Conservation (phyloP, 805 yeast genomes). For the Wickerhamomyces chambardii region DNA sequence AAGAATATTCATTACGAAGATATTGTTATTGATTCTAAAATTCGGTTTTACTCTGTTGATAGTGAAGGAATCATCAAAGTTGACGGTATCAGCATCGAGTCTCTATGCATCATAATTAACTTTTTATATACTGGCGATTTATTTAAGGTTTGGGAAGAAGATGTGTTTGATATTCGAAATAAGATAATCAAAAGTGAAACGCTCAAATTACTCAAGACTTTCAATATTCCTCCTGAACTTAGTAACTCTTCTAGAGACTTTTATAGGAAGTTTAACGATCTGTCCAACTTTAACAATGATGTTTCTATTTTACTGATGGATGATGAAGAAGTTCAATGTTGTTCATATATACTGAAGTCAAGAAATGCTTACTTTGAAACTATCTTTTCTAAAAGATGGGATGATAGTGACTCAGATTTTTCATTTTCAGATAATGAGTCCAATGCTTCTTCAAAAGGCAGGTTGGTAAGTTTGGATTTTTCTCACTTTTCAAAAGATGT, state of each 20-base stretch:
- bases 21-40: conserved; percentile 8
- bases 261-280: conserved; percentile 2
- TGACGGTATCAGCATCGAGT: conserved; percentile 9
- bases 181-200: conserved; percentile 5
- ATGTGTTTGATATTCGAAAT: conserved; percentile 1
- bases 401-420: conserved; percentile 1
- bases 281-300: conserved; percentile 21
- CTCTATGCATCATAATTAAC: conserved; percentile 33
- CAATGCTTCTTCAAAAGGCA: too few relatives aligned
- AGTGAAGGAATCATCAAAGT: conserved; percentile 12
- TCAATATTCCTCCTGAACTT: conserved; percentile 9
- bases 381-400: conserved; percentile 49
- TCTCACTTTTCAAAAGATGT: conserved; percentile 29
- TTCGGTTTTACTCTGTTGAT: conserved; percentile 4
- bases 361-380: conserved; percentile 61
- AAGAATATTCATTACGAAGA: conserved; percentile 1
- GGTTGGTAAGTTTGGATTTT: conserved; percentile 25
- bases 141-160: conserved; percentile 37
- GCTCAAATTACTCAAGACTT: conserved; percentile 2
- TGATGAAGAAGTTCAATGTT: conserved; percentile 31
- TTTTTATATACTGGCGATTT: conserved; percentile 39
- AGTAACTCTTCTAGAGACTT: conserved; percentile 3
- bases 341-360: conserved; percentile 41
- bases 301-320: conserved; percentile 36
- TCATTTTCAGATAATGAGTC: not conserved